These are phyloP conservation scores for Tylopilus orsonianus DNA, from an alignment of 1,284 basidiomycete species.

Conservation along the genomic window DNA sequence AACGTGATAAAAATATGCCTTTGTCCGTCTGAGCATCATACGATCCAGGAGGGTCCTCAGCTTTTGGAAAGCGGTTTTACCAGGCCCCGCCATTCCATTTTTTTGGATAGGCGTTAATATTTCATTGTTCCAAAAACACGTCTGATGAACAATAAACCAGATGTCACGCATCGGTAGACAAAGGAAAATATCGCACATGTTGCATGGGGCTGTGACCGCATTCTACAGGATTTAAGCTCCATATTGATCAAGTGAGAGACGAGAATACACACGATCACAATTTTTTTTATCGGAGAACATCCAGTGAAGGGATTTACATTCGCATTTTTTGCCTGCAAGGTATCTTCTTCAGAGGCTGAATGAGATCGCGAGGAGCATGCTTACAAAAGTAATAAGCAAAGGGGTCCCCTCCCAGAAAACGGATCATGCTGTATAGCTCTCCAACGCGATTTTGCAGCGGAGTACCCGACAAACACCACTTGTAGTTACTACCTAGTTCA, in stretches of 20 bases:
- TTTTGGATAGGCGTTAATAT: conserved; percentile 95
- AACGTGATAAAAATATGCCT: conserved; percentile 43
- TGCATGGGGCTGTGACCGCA: conserved; percentile 96
- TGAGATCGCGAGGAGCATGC: conserved; percentile 28
- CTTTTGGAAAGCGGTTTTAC: conserved; percentile 85
- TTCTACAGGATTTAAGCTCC: conserved; percentile 40
- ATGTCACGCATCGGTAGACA: conserved; percentile 3
- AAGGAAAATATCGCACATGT: conserved; percentile 56
- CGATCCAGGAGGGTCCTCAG: conserved; percentile 85
- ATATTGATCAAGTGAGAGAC: not conserved
- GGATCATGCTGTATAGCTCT: conserved; percentile 94
- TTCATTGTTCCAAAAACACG: conserved; percentile 90
- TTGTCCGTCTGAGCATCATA: conserved; percentile 94
- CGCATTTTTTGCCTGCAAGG: conserved; percentile 70
- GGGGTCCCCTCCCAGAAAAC: conserved; percentile 90
- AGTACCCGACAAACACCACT: conserved; percentile 99
- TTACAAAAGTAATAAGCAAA: conserved; percentile 92
- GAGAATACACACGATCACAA: conserved; percentile 69
- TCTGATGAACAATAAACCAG: conserved; percentile 41
- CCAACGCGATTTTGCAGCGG: conserved; percentile 96
- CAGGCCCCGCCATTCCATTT: conserved; percentile 71
- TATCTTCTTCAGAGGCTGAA: not conserved
- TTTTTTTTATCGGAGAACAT: conserved; percentile 78
- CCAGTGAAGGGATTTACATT: conserved; percentile 92
- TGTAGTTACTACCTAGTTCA: conserved; percentile 77